phyloP scores from a whole-genome alignment of 1,284 basidiomycete genomes.

The Violaceomyces palustris region DNA sequence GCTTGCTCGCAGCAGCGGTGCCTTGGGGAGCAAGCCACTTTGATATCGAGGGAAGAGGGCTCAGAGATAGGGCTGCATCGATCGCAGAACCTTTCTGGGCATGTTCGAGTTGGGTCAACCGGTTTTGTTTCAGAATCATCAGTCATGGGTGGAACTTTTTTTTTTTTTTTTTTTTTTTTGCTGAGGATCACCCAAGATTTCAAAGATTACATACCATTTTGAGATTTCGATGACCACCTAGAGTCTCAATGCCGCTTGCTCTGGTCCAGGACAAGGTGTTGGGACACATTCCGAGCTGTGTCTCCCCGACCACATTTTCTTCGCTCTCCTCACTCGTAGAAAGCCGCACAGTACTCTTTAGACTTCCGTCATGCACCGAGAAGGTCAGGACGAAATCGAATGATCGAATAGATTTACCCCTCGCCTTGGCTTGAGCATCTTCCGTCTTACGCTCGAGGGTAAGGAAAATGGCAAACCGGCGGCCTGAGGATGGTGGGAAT shows the following conservation, averaged over 20 bases:
- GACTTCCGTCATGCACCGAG: constrained; percentile 23
- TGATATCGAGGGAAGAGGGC: too few species aligned
- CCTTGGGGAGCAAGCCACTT: too few species aligned
- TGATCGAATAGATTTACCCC: constrained; percentile 8
- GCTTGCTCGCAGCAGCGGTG: constrained; percentile 4
- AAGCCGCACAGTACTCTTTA: too few species aligned
- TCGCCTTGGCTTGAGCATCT: constrained; percentile 7
- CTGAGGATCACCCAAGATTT: neutral
- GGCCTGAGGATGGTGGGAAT: constrained; percentile 1
- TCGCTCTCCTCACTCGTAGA: constrained; percentile 8
- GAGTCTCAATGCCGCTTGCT: neutral
- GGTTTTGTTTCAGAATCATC: constrained; percentile 8
- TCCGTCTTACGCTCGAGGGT: constrained; percentile 4
- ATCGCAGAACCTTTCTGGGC: too few species aligned
- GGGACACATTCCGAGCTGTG: neutral
- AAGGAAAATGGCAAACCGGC: constrained; percentile 15
- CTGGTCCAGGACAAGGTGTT: neutral
- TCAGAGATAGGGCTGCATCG: too few species aligned
- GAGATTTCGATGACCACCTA: neutral
- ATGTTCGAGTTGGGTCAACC: constrained; percentile 10
- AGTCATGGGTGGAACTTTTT: constrained; percentile 4
- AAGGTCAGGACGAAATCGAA: constrained; percentile 11
- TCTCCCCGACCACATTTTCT: constrained; percentile 6
- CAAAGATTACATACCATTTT: neutral
- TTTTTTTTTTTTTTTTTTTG: neutral